Evolutionary conservation across 1,284 basidiomycete genomes (phyloP), one percentile per base, ranked within the genome.

Genomic region (Violaceomyces palustris): DNA sequence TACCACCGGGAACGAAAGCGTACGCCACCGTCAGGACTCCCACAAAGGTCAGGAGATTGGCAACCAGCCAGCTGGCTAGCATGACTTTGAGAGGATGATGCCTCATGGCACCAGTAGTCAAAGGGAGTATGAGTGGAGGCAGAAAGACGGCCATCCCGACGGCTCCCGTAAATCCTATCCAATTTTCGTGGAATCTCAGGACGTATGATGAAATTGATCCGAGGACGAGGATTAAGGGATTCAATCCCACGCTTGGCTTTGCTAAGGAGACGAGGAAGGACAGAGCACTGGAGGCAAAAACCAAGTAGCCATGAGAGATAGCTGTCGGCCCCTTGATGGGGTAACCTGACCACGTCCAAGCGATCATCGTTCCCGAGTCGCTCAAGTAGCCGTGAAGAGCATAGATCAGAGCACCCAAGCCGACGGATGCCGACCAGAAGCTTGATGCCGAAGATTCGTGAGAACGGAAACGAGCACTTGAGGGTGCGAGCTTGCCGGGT

Each of bases 321-420:
- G 88, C 84, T 8, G 83, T 63, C 6, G 65, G 67, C 11, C 67
- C 67, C 17, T 76, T 80, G 48, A 80, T 66, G 0, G 91, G 87
- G 61, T 85, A 93, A 2, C 91, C 91, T 0, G 86, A 86, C 88
- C 89, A 94, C 1, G 86, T 84, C 87, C 88, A 93, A 2, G 87
- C 83, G 50, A 93, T 81, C 42, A 92, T 79, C 0, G 88, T 91
- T 49, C 85, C 86, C 1, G 84, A 77, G 60, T 96, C 90, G 6
- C 83, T 82, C 31, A 88, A 76, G 45, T 89, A 79, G 26, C 82
- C 85, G 67, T 93, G 87, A 0, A 92, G 6, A 2, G 50, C 44
- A 27, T 47, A 53, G 3, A 69, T 54, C 25, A 69, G 41, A 10
- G 61, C 55, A 19, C 64, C 66, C 9, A 62, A 6, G n/a, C 60